phyloP scores from a whole-genome alignment of 2,329 filamentous ascomycete genomes.

The Cyphellophora europaea region DNA sequence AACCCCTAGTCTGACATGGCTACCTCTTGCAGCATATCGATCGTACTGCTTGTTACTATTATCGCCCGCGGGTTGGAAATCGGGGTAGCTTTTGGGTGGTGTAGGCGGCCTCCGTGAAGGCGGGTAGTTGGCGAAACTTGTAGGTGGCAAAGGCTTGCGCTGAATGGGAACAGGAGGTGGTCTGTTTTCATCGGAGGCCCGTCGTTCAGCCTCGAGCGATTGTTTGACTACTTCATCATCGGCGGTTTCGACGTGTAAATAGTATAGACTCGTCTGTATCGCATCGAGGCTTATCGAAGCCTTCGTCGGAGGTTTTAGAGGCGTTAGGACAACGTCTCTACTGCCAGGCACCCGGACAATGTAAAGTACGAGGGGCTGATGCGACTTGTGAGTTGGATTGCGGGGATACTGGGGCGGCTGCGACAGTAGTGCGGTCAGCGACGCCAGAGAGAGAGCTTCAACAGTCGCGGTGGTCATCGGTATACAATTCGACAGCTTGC shows the following conservation, averaged over 20 bases:
- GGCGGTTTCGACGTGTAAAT: slow-evolving; percentile 67
- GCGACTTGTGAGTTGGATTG: slow-evolving; percentile 59
- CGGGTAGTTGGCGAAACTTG: slow-evolving; percentile 14
- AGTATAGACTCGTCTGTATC: slow-evolving; percentile 81
- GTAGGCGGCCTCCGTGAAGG: slow-evolving; percentile 10
- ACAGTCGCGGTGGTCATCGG: slow-evolving; percentile 31
- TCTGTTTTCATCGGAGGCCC: slow-evolving; percentile 4
- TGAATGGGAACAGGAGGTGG: slow-evolving; percentile 9
- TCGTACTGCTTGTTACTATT: slow-evolving; percentile 10
- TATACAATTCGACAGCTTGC: slow-evolving; percentile 1
- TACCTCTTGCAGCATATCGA: slow-evolving; percentile 11
- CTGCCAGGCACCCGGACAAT: slow-evolving; percentile 89
- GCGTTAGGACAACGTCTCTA: slow-evolving; percentile 84
- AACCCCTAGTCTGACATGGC: slow-evolving; percentile 9
- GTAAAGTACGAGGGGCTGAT: slow-evolving; percentile 72
- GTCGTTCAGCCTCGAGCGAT: slow-evolving; percentile 27
- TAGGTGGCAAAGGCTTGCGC: slow-evolving; percentile 18
- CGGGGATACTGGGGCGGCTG: slow-evolving; percentile 81
- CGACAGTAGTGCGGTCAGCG: slow-evolving; percentile 69
- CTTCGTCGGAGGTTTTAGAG: slow-evolving; percentile 78
- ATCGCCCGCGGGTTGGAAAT: slow-evolving; percentile 10
- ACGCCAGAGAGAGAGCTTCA: slow-evolving; percentile 75
- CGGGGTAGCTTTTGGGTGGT: slow-evolving; percentile 16
- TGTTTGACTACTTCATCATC: slow-evolving; percentile 41
- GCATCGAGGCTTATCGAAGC: slow-evolving; percentile 76